Evolutionary conservation across 192 early-diverging fungal species (phyloP).

Genomic region (Pilaira anomala): DNA sequence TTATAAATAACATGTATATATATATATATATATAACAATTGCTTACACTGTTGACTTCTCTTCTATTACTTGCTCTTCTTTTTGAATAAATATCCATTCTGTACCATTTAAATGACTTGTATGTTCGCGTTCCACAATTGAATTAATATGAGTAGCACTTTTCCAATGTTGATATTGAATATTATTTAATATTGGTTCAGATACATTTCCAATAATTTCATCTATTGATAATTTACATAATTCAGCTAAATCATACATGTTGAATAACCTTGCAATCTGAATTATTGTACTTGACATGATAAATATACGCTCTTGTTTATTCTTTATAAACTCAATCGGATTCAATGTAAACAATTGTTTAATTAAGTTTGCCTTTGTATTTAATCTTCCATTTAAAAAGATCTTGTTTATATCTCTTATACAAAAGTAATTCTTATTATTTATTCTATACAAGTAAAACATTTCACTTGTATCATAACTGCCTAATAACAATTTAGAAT

Average conservation of each 20-base stretch:
- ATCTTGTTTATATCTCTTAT: constrained; percentile 3
- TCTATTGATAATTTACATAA: constrained; percentile 18
- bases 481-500: background rate
- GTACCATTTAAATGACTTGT: background rate
- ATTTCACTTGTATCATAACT: background rate
- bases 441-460: background rate
- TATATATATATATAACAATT: too few relatives aligned
- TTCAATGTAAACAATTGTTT: background rate
- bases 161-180: constrained; percentile 14
- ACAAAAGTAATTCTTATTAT: constrained; percentile 8
- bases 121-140: too few relatives aligned
- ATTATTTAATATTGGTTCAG: constrained; percentile 13
- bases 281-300: background rate
- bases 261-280: constrained; percentile 11
- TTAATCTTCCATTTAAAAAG: constrained; percentile 4
- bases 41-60: too few relatives aligned
- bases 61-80: background rate
- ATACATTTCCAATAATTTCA: constrained; percentile 15
- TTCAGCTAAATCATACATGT: constrained; percentile 23
- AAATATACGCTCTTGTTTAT: background rate
- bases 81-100: constrained; percentile 10
- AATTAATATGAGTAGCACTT: background rate
- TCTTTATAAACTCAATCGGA: background rate
- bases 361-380: background rate
- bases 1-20: too few relatives aligned